phyloP scores from a whole-genome alignment of 2,329 filamentous ascomycete genomes.

The Aureobasidium sp. region DNA sequence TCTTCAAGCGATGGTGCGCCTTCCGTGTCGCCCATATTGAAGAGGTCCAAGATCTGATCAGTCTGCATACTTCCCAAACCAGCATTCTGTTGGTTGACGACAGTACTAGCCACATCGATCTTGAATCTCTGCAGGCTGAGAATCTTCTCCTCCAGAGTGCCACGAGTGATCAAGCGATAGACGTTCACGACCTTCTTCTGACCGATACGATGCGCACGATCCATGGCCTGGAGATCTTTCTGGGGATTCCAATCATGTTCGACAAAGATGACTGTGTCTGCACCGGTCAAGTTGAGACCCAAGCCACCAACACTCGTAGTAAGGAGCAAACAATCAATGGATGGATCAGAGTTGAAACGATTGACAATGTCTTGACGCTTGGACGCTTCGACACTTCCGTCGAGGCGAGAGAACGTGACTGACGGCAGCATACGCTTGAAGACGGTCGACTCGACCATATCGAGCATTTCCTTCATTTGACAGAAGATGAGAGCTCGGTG shows the following conservation, averaged over 20 bases:
- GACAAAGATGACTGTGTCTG: slow-evolving; percentile 98
- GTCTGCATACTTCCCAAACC: slow-evolving; percentile 95
- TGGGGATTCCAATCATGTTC: slow-evolving; percentile 99
- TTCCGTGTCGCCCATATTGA: slow-evolving; percentile 76
- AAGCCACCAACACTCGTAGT: slow-evolving; percentile 94
- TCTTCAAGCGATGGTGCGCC: slow-evolving; percentile 28
- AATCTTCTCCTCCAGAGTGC: slow-evolving; percentile 97
- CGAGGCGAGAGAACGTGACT: slow-evolving; percentile 88
- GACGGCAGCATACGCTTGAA: slow-evolving; percentile 84
- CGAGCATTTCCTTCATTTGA: slow-evolving; percentile 99
- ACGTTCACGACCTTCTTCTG: slow-evolving; percentile 99
- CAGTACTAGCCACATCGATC: slow-evolving; percentile 95
- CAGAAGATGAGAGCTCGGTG: slow-evolving; percentile 96
- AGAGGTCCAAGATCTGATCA: slow-evolving; percentile 93
- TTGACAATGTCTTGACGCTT: slow-evolving; percentile 97
- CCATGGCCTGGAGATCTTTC: slow-evolving; percentile 98
- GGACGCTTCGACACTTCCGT: slow-evolving; percentile 85
- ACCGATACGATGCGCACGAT: slow-evolving; percentile 93
- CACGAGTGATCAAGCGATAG: slow-evolving; percentile 90
- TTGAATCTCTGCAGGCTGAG: slow-evolving; percentile 95
- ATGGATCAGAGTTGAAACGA: slow-evolving; percentile 95
- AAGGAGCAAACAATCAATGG: slow-evolving; percentile 86
- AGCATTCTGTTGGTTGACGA: slow-evolving; percentile 98
- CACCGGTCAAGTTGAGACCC: slow-evolving; percentile 89
- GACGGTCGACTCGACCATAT: slow-evolving; percentile 95